Evolutionary conservation across 73 alveolate species (phyloP).

Genomic region (Symbiodinium natans): DNA sequence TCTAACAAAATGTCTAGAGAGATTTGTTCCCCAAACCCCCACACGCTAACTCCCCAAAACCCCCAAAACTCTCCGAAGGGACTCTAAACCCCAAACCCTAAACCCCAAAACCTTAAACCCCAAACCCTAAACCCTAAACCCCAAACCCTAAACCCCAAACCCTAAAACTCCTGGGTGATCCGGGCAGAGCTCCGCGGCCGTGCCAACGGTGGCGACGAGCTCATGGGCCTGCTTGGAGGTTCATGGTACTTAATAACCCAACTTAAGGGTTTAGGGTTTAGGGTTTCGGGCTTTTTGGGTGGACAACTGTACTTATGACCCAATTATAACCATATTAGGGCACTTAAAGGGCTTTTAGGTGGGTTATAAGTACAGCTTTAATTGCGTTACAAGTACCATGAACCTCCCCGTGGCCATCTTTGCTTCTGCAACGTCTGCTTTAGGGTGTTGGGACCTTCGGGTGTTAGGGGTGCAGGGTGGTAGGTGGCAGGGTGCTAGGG

Average conservation of each 20-base stretch:
- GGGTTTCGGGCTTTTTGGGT: neutral
- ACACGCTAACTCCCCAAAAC: neutral
- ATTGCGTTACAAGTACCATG: no score
- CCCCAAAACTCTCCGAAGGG: neutral
- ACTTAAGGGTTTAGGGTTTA: neutral
- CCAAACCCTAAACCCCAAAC: neutral
- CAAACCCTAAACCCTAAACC: neutral
- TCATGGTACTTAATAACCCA: neutral
- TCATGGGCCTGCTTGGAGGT: neutral
- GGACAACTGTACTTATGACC: no score
- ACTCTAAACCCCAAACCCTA: neutral
- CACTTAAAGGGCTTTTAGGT: no score
- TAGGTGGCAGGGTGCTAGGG: no score
- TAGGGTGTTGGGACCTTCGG: no score
- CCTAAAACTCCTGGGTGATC: neutral
- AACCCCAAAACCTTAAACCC: neutral
- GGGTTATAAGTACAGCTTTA: no score
- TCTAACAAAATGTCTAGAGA: no score
- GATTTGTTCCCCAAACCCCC: neutral
- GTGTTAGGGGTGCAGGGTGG: no score
- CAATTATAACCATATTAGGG: no score
- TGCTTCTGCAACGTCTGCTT: no score
- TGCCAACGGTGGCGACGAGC: neutral
- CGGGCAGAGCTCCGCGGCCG: neutral
- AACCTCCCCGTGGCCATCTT: no score